Conservation (phyloP, 2,329 filamentous ascomycete species). For the Alternaria gansuensis region DNA sequence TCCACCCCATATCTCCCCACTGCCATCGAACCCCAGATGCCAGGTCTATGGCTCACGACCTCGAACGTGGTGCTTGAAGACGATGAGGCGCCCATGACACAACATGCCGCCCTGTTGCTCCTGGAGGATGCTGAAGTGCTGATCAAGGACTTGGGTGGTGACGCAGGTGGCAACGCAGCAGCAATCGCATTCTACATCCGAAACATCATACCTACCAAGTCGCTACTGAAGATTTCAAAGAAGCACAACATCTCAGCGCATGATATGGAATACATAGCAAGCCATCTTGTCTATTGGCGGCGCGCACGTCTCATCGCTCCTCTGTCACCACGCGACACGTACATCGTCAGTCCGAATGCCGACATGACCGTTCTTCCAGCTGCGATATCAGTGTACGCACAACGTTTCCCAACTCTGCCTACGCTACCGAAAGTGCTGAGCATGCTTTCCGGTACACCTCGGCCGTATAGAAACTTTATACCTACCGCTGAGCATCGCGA, state of each 20-base stretch:
- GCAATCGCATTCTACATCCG: conserved; percentile 78
- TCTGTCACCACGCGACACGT: conserved; percentile 86
- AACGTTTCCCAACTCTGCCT: conserved; percentile 82
- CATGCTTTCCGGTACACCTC: conserved; percentile 78
- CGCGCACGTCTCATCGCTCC: conserved; percentile 91
- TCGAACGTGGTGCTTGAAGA: conserved; percentile 77
- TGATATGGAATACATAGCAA: conserved; percentile 86
- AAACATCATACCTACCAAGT: conserved; percentile 68
- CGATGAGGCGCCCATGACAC: conserved; percentile 76
- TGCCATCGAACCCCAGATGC: conserved; percentile 72
- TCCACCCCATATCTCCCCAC: conserved; percentile 78
- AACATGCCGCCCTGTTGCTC: conserved; percentile 85
- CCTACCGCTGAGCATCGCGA: conserved; percentile 88
- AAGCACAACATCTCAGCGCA: conserved; percentile 76
- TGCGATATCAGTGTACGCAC: conserved; percentile 76
- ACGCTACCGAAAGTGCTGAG: conserved; percentile 87
- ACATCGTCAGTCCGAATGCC: conserved; percentile 90
- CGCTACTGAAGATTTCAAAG: conserved; percentile 75
- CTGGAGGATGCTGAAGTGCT: conserved; percentile 85
- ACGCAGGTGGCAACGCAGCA: conserved; percentile 77
- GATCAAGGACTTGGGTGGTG: conserved; percentile 72
- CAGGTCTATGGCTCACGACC: conserved; percentile 86
- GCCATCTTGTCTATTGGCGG: conserved; percentile 95
- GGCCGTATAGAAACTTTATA: conserved; percentile 83
- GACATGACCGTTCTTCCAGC: conserved; percentile 75